Conservation (phyloP, 768 basidiomycete genomes). For the Brasilioporus rufonigricans region DNA sequence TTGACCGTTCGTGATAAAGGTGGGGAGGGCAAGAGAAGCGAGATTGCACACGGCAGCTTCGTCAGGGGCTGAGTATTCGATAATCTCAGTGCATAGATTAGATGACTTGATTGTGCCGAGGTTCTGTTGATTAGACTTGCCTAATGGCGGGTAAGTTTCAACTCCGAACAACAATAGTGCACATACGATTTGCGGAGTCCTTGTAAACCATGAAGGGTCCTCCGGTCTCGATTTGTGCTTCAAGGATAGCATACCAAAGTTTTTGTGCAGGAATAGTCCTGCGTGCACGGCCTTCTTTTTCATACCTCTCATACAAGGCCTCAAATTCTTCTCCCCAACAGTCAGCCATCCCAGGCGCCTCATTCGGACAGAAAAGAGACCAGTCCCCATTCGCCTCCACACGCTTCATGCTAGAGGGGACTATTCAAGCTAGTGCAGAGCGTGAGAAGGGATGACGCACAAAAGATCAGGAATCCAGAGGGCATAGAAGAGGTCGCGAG, state of each 20-base stretch:
- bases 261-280: conserved; percentile 92
- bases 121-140: conserved; percentile 98
- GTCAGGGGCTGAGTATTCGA: conserved; percentile 96
- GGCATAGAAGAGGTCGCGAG: conserved; percentile 96
- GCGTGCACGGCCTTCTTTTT: conserved; percentile 83
- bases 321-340: conserved; percentile 91
- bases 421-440: background rate
- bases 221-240: conserved; percentile 97
- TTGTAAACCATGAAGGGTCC: conserved; percentile 99
- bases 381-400: conserved; percentile 88
- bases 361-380: conserved; percentile 98
- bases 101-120: conserved; percentile 99
- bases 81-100: conserved; percentile 98
- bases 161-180: background rate
- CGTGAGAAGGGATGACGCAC: conserved; percentile 41
- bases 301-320: conserved; percentile 80
- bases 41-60: conserved; percentile 99
- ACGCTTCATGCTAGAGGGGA: conserved; percentile 79
- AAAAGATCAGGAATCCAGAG: conserved; percentile 98
- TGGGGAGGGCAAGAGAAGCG: conserved; percentile 92
- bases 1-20: conserved; percentile 75
- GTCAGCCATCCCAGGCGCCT: conserved; percentile 87
- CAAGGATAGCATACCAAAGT: conserved; percentile 96
- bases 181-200: conserved; percentile 87
- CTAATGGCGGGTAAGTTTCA: conserved; percentile 37